These are phyloP conservation scores for Lactifluus pinguis DNA, from an alignment of 768 basidiomycete species.

Conservation along the genomic window DNA sequence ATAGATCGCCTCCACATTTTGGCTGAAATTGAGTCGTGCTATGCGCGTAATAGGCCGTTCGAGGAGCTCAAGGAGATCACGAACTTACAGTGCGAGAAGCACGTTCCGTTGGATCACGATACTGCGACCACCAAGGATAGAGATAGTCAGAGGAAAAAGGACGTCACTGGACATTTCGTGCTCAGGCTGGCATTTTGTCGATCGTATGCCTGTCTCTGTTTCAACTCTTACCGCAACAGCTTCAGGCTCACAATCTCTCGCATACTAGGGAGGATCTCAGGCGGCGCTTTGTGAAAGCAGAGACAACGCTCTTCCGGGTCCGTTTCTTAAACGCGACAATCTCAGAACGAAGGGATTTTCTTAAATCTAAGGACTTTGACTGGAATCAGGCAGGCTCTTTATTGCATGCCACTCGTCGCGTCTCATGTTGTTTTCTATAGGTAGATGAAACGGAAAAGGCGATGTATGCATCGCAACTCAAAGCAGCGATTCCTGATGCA, in stretches of 20 bases:
- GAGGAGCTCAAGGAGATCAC: constrained; percentile 67
- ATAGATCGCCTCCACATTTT: constrained; percentile 80
- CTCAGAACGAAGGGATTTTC: constrained; percentile 55
- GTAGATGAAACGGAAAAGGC: constrained; percentile 52
- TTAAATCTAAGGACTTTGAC: constrained; percentile 53
- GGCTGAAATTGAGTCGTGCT: constrained; percentile 85
- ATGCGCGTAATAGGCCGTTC: constrained; percentile 72
- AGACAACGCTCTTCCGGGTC: constrained; percentile 72
- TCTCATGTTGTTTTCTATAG: constrained; percentile 27
- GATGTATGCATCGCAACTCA: constrained; percentile 39
- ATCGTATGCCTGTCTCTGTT: constrained; percentile 54
- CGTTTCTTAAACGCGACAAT: constrained; percentile 61
- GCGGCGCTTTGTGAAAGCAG: constrained; percentile 81
- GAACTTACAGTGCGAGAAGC: constrained; percentile 54
- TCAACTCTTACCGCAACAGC: neutral
- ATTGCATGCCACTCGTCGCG: constrained; percentile 1
- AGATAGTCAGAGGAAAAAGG: constrained; percentile 63
- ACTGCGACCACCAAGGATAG: constrained; percentile 39
- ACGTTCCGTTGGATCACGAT: constrained; percentile 60
- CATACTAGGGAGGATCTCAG: constrained; percentile 75
- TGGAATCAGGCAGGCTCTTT: constrained; percentile 46
- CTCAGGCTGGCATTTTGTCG: constrained; percentile 91
- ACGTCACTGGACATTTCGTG: constrained; percentile 91
- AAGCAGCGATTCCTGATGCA: constrained; percentile 32
- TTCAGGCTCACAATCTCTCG: neutral